Base-by-base conservation (phyloP, 495 filamentous ascomycete genomes). In the Cercophora newfieldiana region DNA sequence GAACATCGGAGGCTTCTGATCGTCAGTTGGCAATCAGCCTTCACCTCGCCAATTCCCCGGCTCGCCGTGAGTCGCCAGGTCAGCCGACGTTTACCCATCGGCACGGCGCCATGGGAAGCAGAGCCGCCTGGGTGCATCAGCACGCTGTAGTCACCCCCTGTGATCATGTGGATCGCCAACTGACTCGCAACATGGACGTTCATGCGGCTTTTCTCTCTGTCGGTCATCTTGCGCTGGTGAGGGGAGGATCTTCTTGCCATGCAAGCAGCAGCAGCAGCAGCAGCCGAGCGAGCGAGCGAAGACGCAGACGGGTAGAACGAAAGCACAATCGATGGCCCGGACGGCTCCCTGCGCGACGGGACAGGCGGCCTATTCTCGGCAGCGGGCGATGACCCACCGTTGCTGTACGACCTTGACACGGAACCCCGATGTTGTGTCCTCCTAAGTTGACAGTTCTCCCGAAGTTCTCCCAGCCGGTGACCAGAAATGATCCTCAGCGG, bases 51-150 rank as follows among this genome's bases (percentile, higher is more conserved):
- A 56, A 37, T 29, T 44, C 33, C 48, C 44, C 24, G 59, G 37
- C 37, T n/a, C 44, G n/a, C 47, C 33, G 47, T 73, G 71, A 73
- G 37, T 73, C 71, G 71, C 61, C 63, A 66, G 61, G 16, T 48
- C 53, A 48, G 14, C 71, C 71, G 71, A 70, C 22, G 71, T 59
- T 73, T 70, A 69, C 59, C 71, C 71, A 63, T 51, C 44, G 65
- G 65, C 59, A 57, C 58, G 49, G 53, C 59, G 61, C n/a, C 30
- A 30, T 33, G 56, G 61, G 58, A 61, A 26, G 51, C 28, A 37
- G 59, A 61, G 59, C 59, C 59, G 59, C 59, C 24, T 49, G 22
- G 59, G n/a, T 57, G 55, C 44, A 60, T 26, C 58, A 30, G n/a
- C 58, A 31, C 16, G 31, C 26, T 22, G 18, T 24, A 54, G 48